Conservation (phyloP, 176 grass and related monocot genomes). For the Musa itinerans region DNA sequence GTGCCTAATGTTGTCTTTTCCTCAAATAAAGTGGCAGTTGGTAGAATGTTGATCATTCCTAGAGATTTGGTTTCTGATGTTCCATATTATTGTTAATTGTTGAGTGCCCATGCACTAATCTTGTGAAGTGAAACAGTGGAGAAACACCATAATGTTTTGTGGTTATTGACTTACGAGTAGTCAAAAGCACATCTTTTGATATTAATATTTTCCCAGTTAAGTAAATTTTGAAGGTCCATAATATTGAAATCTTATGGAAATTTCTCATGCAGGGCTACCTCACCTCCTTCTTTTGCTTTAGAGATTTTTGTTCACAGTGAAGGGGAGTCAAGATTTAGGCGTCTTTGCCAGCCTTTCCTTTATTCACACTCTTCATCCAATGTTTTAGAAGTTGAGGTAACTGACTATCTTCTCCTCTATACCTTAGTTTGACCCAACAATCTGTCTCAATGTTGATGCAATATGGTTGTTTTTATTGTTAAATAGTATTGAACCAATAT, state of each 20-base stretch:
- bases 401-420: background rate
- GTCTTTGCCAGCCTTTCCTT: slow-evolving; percentile 92
- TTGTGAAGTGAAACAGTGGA: slow-evolving; percentile 1
- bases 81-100: background rate
- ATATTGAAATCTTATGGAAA: slow-evolving; percentile 6
- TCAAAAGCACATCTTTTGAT: background rate
- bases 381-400: slow-evolving; percentile 94
- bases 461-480: background rate
- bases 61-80: background rate
- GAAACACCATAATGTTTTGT: background rate
- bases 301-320: slow-evolving; percentile 95
- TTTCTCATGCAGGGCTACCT: slow-evolving; percentile 52
- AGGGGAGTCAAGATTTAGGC: slow-evolving; percentile 92
- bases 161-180: slow-evolving; percentile 1
- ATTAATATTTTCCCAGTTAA: slow-evolving; percentile 11
- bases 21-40: background rate
- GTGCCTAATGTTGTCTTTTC: background rate
- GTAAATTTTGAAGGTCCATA: slow-evolving; percentile 1
- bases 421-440: background rate
- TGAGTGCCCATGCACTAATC: background rate
- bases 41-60: background rate
- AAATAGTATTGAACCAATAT: too few relatives aligned
- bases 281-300: slow-evolving; percentile 91
- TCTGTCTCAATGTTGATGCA: background rate
- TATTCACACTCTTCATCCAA: slow-evolving; percentile 98